Base-by-base conservation (phyloP, 140 eudicot species). In the Ambrosia hybrid region DNA sequence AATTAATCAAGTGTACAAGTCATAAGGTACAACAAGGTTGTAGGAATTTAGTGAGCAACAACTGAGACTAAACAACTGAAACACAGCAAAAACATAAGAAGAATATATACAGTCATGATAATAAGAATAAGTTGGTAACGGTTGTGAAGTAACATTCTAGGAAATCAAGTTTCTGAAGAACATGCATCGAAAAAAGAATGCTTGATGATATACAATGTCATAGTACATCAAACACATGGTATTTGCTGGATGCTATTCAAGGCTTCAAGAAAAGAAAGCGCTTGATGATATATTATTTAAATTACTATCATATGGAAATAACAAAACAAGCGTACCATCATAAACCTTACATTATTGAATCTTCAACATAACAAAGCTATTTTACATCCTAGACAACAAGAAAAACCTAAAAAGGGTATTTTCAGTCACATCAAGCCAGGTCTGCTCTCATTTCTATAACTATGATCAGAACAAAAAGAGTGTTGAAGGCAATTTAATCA, bases 381-480 rank as follows among this genome's bases (percentile, higher is more conserved):
- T 16, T 61, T 77, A 77, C 81, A 77, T 61, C 59, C 67, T n/a
- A 51, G 15, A 70, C 72, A 17, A 77, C 36, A 69, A 38, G 9
- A 76, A 21, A 68, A 65, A 68, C 43, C 37, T 34, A 68, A 76
- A 64, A 68, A 3, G 17, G 48, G 43, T 46, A 76, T 11, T 63
- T 21, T 21, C 30, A 21, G 30, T 33, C 57, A 15, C 65, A 51
- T 41, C 66, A 65, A 74, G 57, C 73, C 49, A 74, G 43, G 45
- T 38, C 39, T 16, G 30, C 39, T 52, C 67, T 11, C 55, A 11
- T 17, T 37, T 65, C 73, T 52, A 65, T 4, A 65, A 53, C 51
- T 59, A 48, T 26, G 16, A 68, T 69, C 69, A 67, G 33, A 59
- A 45, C 46, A 30, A 62, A 30, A 64, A 30, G 39, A 26, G 36